Conservation (phyloP, 2,329 filamentous ascomycete genomes). For the Sporothrix schenckii region DNA sequence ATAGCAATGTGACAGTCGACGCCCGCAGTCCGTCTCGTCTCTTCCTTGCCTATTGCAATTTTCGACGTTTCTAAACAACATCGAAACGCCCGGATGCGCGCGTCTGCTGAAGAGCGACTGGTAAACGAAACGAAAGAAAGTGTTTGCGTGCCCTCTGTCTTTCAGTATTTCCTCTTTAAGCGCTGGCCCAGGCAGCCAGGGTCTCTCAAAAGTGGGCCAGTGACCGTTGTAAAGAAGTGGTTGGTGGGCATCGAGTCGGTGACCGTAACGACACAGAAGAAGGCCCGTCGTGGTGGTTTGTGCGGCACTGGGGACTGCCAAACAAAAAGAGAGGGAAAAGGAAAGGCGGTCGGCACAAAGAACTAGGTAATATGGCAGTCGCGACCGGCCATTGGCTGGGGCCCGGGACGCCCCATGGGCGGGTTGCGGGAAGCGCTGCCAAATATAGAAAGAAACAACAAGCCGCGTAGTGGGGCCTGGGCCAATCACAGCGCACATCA, state of each 20-base stretch:
- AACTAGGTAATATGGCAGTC: conserved; percentile 7
- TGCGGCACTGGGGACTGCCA: background rate
- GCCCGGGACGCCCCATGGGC: conserved; percentile 19
- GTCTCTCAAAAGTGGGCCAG: conserved; percentile 1
- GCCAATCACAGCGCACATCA: conserved; percentile 35
- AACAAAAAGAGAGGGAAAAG: background rate
- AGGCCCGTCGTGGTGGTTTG: conserved; percentile 11
- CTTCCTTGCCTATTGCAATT: background rate
- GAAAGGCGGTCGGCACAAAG: background rate
- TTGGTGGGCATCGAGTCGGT: background rate
- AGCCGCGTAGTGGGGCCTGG: background rate
- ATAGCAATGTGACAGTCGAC: background rate
- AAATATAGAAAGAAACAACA: conserved; percentile 32
- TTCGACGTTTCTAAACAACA: conserved; percentile 4
- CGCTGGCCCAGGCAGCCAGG: conserved; percentile 14
- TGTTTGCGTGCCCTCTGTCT: background rate
- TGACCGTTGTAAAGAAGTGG: background rate
- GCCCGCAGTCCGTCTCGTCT: background rate
- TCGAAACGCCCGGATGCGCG: conserved; percentile 20
- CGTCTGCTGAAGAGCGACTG: background rate
- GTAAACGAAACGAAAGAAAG: background rate
- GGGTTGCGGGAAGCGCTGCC: conserved; percentile 22
- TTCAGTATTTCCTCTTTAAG: conserved; percentile 11
- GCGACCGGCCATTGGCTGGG: conserved; percentile 25
- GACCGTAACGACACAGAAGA: background rate